Base-by-base conservation (phyloP, 495 filamentous ascomycete species). In the Hyaloscypha finlandica region DNA sequence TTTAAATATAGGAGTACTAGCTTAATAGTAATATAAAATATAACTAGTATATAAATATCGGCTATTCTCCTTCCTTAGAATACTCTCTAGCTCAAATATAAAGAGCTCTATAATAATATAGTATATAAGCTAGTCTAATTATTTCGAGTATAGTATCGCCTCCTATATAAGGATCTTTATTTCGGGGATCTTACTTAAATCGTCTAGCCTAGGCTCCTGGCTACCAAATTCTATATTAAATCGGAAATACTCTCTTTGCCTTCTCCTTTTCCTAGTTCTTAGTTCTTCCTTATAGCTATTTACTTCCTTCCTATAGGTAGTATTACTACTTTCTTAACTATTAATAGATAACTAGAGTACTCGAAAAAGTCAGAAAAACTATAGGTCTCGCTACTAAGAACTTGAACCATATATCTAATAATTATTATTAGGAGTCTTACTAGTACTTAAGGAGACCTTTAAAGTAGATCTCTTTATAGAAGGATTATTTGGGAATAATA, bases 401-500 rank as follows among this genome's bases (percentile, higher is more conserved):
- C 42, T 68, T 30, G 61, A 68, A 29, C 51, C 16, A 39, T 61
- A 59, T 29, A 66, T 61, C 39, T 60, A 61, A 53, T 35, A 52
- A 39, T 39, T 31, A 20, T 55, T 51, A 66, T 68, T 33, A n/a
- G 58, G 25, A 53, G 61, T 31, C 48, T 65, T 72, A 35, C 73
- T 69, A 2, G 74, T 77, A 12, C 74, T 69, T 12, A 78, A 56
- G 16, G 74, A 78, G 29, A 78, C 61, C 29, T 66, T 67, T 25
- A 78, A 52, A 61, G 74, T 71, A 22, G 65, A 61, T 53, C 52
- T 53, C 19, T 61, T 66, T 14, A 61, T 52, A 6, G 62, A 68
- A 3, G 67, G 66, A 70, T 72, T 77, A 11, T 77, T 64, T 8
- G 59, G 48, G 31, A 29, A 54, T 30, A 56, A 48, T 37, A 59